Evolutionary conservation across 345 rosid genomes (phyloP), one percentile per base, ranked within the genome.

Genomic region (Eucalyptus lansdowneana): DNA sequence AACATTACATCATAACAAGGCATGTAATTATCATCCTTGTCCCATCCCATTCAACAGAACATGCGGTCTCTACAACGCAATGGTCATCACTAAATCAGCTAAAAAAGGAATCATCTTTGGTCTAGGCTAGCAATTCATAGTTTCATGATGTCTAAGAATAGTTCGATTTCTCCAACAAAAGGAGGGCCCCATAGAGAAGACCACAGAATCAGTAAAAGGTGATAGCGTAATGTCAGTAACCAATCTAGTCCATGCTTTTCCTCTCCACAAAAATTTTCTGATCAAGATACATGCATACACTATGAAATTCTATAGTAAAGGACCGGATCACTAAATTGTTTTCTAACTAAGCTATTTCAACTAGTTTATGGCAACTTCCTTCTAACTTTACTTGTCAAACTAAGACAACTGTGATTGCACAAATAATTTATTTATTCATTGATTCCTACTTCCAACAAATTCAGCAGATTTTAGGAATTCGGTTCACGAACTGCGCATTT

Each of bases 401-500:
- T 6, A 60, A 25, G 69, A 60, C 16, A 60, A 27, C 8, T 0
- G 4, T 60, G 24, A 53, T 53, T 53, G 69, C 31, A 60, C 8
- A 27, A 60, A 7, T 7, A 60, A 7, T 60, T 4, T 27, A 27
- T 27, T 7, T 60, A 60, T 60, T 60, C 69, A 25, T 60, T 1
- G 2, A 29, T 60, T 60, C 16, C 16, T 27, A 60, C 31, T 60
- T 60, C 69, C 16, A 44, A 37, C 86, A 80, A 80, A 80, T 80
- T n/a, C 15, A 37, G 4, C 3, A 24, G 6, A 25, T 8, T 8
- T 50, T 53, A 53, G 24, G 58, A 53, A 53, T 53, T 53, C 2
- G 1, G 58, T 53, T 19, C 10, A 53, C 0, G 2, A 19, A 8
- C 0, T 8, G 9, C 1, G 0, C 24, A 53, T 53, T 19, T 53